These are phyloP conservation scores for Rhodamnia argentea DNA, from an alignment of 345 rosid genomes.

Conservation along the genomic window DNA sequence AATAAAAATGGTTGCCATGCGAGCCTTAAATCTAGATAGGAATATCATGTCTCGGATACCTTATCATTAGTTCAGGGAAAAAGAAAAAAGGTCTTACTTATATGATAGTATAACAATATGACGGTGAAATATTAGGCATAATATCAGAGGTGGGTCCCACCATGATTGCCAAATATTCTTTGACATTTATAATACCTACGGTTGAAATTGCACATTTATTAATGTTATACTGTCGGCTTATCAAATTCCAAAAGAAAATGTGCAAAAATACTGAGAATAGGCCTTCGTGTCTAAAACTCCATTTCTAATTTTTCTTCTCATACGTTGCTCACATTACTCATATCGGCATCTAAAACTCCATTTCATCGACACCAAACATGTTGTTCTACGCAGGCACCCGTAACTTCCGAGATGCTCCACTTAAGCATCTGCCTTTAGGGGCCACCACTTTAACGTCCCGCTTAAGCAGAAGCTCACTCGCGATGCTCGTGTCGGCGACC, in stretches of 20 bases:
- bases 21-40: no score
- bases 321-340: not conserved
- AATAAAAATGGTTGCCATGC: no score
- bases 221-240: no score
- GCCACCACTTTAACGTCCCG: not conserved
- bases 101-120: no score
- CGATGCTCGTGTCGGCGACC: not conserved
- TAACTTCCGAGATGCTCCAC: not conserved
- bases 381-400: not conserved
- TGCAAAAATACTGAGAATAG: not conserved
- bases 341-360: not conserved
- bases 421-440: not conserved
- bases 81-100: no score
- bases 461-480: not conserved
- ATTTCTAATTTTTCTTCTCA: not conserved
- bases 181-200: no score
- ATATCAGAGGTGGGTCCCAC: no score
- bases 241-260: no score
- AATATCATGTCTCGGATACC: not conserved
- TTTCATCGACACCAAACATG: fast-evolving
- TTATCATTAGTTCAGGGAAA: no score
- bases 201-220: no score
- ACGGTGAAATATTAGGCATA: no score
- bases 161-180: no score
- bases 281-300: not conserved